These are phyloP conservation scores for Chimonanthus praecox DNA, from an alignment of 164 flowering plant species.

Conservation along the genomic window DNA sequence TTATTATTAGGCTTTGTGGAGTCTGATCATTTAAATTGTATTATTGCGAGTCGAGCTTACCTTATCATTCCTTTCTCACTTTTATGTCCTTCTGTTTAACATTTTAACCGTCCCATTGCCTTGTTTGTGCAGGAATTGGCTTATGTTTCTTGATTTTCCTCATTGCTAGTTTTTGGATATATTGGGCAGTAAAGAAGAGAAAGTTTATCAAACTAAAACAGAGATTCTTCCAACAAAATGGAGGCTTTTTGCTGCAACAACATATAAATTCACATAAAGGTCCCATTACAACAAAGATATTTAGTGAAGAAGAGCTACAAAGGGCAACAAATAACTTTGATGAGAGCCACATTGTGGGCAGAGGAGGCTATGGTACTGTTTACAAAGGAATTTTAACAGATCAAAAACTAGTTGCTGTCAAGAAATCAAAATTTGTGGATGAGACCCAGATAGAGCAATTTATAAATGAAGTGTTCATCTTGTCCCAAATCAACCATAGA, in stretches of 20 bases:
- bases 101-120: not conserved
- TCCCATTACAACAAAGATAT: not conserved
- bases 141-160: constrained; percentile 1
- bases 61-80: too few relatives aligned
- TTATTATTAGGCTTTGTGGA: not conserved
- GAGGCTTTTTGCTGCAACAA: constrained; percentile 8
- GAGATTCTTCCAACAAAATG: constrained; percentile 9
- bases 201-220: constrained; percentile 5
- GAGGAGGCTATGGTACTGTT: constrained; percentile 22
- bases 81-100: too few relatives aligned
- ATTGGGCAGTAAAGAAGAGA: constrained; percentile 3
- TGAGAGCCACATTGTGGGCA: constrained; percentile 9
- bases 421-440: constrained; percentile 13
- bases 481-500: constrained; percentile 10
- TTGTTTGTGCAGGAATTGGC: constrained; percentile 1
- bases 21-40: too few relatives aligned
- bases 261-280: not conserved
- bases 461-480: constrained; percentile 6
- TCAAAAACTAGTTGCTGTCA: constrained; percentile 15
- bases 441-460: constrained; percentile 6
- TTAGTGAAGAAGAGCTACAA: constrained; percentile 10
- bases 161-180: constrained; percentile 1
- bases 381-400: constrained; percentile 17
- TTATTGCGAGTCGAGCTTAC: too few relatives aligned
- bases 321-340: constrained; percentile 16